These are phyloP conservation scores for Alternaria ventricosa DNA, from an alignment of 2,329 filamentous ascomycete genomes.

Conservation along the genomic window DNA sequence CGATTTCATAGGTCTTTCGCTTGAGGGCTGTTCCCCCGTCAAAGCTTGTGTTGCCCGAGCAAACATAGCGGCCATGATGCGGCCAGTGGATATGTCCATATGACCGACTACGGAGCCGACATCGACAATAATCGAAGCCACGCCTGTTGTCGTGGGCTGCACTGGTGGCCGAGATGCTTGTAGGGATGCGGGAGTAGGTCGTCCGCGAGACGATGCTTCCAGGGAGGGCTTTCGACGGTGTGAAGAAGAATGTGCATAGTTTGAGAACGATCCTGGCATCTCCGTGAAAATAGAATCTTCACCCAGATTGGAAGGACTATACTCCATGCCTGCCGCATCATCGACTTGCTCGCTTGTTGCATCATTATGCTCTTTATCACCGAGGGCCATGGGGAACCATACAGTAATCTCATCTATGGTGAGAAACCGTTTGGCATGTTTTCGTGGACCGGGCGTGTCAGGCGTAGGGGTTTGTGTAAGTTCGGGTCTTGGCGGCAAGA, in stretches of 20 bases:
- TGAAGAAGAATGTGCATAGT: slow-evolving; percentile 53
- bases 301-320: slow-evolving; percentile 38
- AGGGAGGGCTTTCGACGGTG: slow-evolving; percentile 33
- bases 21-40: slow-evolving; percentile 6
- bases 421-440: slow-evolving; percentile 42
- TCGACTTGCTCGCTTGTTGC: slow-evolving; percentile 9
- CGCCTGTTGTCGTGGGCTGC: slow-evolving; percentile 13
- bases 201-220: slow-evolving; percentile 30
- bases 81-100: slow-evolving; percentile 45
- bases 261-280: slow-evolving; percentile 57
- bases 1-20: neutral
- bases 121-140: slow-evolving; percentile 35
- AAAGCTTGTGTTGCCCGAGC: slow-evolving; percentile 32
- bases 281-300: slow-evolving; percentile 49
- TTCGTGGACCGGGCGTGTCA: slow-evolving; percentile 3
- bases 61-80: slow-evolving; percentile 43
- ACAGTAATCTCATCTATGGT: slow-evolving; percentile 47
- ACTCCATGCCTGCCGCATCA: slow-evolving; percentile 27
- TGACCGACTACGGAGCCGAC: slow-evolving; percentile 44
- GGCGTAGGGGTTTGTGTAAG: slow-evolving; percentile 5
- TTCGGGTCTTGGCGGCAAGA: slow-evolving; percentile 18
- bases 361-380: slow-evolving; percentile 12
- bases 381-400: slow-evolving; percentile 46
- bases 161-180: slow-evolving; percentile 6
- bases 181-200: slow-evolving; percentile 12